Base-by-base conservation (phyloP, 108 stramenopile species). In the Nitzschia palea region DNA sequence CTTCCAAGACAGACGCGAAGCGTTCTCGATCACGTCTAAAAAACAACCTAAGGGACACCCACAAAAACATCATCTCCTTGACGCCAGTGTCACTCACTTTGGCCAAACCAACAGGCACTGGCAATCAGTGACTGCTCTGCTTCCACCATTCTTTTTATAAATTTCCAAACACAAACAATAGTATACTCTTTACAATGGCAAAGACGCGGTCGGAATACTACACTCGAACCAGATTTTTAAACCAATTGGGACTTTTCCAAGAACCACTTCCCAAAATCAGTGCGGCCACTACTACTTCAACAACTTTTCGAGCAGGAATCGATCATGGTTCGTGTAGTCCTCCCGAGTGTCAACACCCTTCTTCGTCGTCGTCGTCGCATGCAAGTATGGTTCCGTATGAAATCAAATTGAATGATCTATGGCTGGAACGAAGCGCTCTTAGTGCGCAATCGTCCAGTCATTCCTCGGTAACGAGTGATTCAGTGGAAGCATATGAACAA, bases 181-280 rank as follows among this genome's bases (percentile, higher is more conserved):
- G n/a, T n/a, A n/a, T n/a, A n/a, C n/a, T n/a, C n/a, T n/a, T n/a
- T n/a, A n/a, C n/a, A n/a, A n/a, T n/a, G n/a, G n/a, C n/a, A n/a
- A n/a, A n/a, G n/a, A n/a, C n/a, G n/a, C 42, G 43, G 42, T 26
- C 61, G 15, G 30, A 42, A 3, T 33, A 62, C 2, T 44, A 62
- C 37, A 62, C 61, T 2, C 37, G 61, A 26, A 62, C 61, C 1
- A n/a, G 61, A 27, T 44, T 62, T 18, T 44, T 62, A 42, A 42
- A 62, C 44, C 61, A 37, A 20, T 33, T 62, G 61, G 61, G 61
- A 14, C 17, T 35, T 58, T 12, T 18, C 15, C 36, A 23, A 8
- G 9, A 58, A 56, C 59, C n/a, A 26, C 40, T 42, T 27, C 37
- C 37, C 17, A 60, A n/a, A 44, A 42, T 12, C n/a, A 8, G 2